phyloP scores from a whole-genome alignment of 1,284 basidiomycete genomes.

The Anthracocystis walkeri region DNA sequence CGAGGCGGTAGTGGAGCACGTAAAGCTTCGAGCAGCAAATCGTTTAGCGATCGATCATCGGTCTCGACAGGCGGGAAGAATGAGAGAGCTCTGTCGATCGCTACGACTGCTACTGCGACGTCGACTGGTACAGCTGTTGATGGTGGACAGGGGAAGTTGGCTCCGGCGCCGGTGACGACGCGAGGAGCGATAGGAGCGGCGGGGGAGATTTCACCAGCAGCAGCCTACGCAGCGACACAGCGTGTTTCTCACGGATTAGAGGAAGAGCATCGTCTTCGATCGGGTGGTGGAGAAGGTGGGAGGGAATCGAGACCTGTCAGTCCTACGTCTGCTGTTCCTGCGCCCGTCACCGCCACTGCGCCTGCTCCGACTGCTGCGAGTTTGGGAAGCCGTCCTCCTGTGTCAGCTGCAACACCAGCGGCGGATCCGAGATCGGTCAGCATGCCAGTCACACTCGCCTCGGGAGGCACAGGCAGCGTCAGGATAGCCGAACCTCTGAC shows the following conservation, averaged over 20 bases:
- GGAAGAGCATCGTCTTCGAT: constrained; percentile 12
- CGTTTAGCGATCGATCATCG: constrained; percentile 23
- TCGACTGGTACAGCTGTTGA: too few species aligned
- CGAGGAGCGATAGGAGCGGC: background rate
- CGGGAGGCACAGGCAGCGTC: constrained; percentile 9
- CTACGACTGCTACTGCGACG: background rate
- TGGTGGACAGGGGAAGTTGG: too few species aligned
- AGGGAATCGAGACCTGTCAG: constrained; percentile 25
- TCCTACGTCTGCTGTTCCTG: constrained; percentile 13
- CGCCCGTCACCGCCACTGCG: background rate
- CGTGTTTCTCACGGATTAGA: constrained; percentile 30
- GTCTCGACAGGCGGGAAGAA: constrained; percentile 11
- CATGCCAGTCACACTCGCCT: constrained; percentile 19
- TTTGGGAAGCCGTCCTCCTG: constrained; percentile 8
- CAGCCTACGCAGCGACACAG: constrained; percentile 30
- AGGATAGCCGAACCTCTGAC: constrained; percentile 32
- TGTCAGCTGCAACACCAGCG: background rate
- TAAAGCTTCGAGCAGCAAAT: constrained; percentile 18
- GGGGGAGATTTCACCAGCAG: constrained; percentile 23
- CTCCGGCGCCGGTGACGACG: background rate
- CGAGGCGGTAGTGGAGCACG: constrained; percentile 12
- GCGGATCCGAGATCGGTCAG: constrained; percentile 30
- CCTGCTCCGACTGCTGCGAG: background rate
- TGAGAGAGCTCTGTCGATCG: constrained; percentile 10
- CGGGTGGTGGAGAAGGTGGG: background rate